These are phyloP conservation scores for Crucihimalaya himalaica DNA, from an alignment of 345 rosid species.

Conservation along the genomic window DNA sequence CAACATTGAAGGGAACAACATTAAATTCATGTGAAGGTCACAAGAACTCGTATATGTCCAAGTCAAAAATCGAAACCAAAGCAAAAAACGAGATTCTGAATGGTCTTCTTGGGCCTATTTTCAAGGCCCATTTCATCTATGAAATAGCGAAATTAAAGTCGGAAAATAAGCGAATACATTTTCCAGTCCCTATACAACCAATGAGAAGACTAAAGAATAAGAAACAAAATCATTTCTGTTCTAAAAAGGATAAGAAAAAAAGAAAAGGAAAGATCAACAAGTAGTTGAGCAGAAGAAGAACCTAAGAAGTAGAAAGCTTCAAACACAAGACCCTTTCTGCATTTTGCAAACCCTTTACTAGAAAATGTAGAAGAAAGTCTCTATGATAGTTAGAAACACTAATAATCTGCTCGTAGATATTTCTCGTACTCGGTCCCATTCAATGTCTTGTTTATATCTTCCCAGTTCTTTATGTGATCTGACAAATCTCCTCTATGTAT, in stretches of 20 bases:
- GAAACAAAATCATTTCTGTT: neutral
- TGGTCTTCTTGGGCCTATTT: neutral
- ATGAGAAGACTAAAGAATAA: neutral
- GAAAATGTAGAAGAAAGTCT: neutral
- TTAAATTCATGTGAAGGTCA: neutral
- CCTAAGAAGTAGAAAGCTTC: slow-evolving; percentile 19
- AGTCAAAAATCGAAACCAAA: neutral
- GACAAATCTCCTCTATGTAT: slow-evolving; percentile 83
- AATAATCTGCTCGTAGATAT: slow-evolving; percentile 64
- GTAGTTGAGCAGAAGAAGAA: slow-evolving; percentile 26
- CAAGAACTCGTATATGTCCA: neutral
- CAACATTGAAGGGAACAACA: neutral
- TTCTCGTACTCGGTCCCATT: slow-evolving; percentile 67
- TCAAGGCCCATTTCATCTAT: slow-evolving; percentile 6
- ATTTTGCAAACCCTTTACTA: slow-evolving; percentile 21
- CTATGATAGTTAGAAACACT: slow-evolving; percentile 17
- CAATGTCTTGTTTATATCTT: slow-evolving; percentile 65
- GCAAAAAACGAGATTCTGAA: neutral
- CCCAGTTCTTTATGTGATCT: slow-evolving; percentile 76
- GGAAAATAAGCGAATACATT: neutral
- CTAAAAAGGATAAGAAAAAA: neutral
- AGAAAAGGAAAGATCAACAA: slow-evolving; percentile 15
- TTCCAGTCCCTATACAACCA: slow-evolving; percentile 25
- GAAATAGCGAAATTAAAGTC: neutral
- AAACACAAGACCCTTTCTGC: slow-evolving; percentile 20